phyloP scores from a whole-genome alignment of 345 rosid species.

The Acer yangbiense region DNA sequence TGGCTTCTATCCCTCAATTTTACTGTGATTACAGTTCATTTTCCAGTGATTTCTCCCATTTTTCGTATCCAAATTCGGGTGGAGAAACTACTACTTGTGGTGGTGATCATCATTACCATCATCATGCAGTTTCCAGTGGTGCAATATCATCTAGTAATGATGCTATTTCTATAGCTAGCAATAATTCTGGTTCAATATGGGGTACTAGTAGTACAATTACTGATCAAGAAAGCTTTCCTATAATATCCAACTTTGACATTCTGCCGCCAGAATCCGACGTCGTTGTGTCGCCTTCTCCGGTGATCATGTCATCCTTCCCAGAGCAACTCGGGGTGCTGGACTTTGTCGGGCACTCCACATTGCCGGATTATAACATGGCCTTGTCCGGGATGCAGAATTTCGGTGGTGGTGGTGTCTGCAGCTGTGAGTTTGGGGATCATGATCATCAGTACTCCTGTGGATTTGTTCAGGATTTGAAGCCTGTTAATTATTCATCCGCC shows the following conservation, averaged over 20 bases:
- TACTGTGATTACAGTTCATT: conserved; percentile 39
- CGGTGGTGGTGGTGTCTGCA: conserved; percentile 2
- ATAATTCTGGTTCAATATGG: conserved; percentile 19
- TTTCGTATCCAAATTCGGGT: conserved; percentile 21
- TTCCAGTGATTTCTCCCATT: conserved; percentile 38
- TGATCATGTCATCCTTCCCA: conserved; percentile 12
- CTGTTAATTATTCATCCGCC: conserved; percentile 31
- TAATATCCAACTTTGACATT: conserved; percentile 17
- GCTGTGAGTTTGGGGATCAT: conserved; percentile 46
- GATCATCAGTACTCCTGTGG: conserved; percentile 38
- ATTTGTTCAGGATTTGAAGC: conserved; percentile 46
- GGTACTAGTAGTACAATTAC: not conserved
- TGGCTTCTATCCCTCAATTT: conserved; percentile 60
- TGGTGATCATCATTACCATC: not conserved
- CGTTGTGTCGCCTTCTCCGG: conserved; percentile 18
- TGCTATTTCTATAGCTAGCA: not conserved
- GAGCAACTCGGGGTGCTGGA: conserved; percentile 43
- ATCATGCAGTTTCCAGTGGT: conserved; percentile 11
- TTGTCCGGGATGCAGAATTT: conserved; percentile 24
- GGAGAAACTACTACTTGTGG: not conserved
- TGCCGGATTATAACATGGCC: conserved; percentile 32
- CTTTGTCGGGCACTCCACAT: conserved; percentile 30
- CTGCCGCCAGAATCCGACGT: conserved; percentile 26
- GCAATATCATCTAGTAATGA: conserved; percentile 7
- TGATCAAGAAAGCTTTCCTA: conserved; percentile 14